Base-by-base conservation (phyloP, 176 grass and related monocot genomes). In the Areca catechu region DNA sequence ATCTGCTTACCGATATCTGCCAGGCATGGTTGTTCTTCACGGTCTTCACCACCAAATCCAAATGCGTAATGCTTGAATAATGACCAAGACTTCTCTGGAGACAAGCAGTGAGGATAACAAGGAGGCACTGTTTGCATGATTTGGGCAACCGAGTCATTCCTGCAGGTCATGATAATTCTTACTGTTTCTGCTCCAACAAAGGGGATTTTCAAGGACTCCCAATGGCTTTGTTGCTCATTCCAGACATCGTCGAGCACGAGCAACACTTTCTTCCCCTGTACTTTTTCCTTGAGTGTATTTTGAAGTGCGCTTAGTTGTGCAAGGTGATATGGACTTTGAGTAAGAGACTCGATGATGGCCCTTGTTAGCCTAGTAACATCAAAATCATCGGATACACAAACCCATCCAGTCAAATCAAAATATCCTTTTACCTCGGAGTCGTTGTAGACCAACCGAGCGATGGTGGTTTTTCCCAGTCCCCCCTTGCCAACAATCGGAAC, bases 31-130 rank as follows among this genome's bases (percentile, higher is more conserved):
- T 22, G 27, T 4, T 20, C 22, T 24, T 30, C 18, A 3, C 6
- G 10, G 19, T 22, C 12, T 4, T 64, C 54, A 14, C 57, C 37
- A 52, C n/a, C n/a, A n/a, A n/a, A n/a, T n/a, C 56, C 55, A 59
- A 80, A 85, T 52, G 77, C 82, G 49, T 59, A 80, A 23, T 53
- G 5, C 52, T 59, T 15, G 55, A 85, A 85, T 62, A 85, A 69
- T 19, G n/a, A 15, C 37, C 50, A 57, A 12, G 48, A 72, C 17
- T 85, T 4, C 14, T 73, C 21, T 54, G 64, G 4, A 19, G 56
- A 57, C 48, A 85, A 53, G 5, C 10, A 22, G 1, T 50, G 55
- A 28, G 80, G 77, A 15, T 14, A 3, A 48, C 57, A 28, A 3
- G 23, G 16, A 3, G 29, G 0, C 4, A 52, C 5, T 5, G 76